These are phyloP conservation scores for Handroanthus guayacan DNA, from an alignment of 257 asterid genomes.

Conservation along the genomic window DNA sequence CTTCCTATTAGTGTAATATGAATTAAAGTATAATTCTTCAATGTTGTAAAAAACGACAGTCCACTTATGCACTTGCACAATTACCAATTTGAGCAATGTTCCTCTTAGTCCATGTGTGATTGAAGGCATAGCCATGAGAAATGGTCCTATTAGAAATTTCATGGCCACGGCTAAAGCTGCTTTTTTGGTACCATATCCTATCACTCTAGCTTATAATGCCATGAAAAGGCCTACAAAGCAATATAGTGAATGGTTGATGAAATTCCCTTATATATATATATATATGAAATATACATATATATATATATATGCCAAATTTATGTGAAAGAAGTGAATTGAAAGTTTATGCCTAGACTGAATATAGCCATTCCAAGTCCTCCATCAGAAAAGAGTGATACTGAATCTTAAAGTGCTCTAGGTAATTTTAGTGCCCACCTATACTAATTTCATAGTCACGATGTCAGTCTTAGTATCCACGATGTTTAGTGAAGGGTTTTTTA, in stretches of 20 bases:
- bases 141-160: conserved; percentile 80
- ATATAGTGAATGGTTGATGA: conserved; percentile 31
- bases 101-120: conserved; percentile 70
- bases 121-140: conserved; percentile 77
- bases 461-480: conserved; percentile 25
- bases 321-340: conserved; percentile 28
- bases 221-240: conserved; percentile 76
- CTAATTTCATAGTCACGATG: conserved; percentile 35
- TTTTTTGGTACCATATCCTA: conserved; percentile 75
- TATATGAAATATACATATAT: too few relatives aligned
- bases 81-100: conserved; percentile 67
- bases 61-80: conserved; percentile 69
- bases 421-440: conserved; percentile 68
- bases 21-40: not conserved
- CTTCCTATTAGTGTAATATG: conserved; percentile 12
- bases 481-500: not conserved
- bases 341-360: conserved; percentile 83
- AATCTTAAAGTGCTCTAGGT: conserved; percentile 64
- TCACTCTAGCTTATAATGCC: conserved; percentile 79
- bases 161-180: conserved; percentile 66
- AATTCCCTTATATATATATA: not conserved
- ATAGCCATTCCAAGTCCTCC: conserved; percentile 99
- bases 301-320: not conserved
- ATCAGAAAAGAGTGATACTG: conserved; percentile 69
- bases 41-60: not conserved